Evolutionary conservation across 2,329 filamentous ascomycete species (phyloP).

Genomic region (Aspergillus uvarum): DNA sequence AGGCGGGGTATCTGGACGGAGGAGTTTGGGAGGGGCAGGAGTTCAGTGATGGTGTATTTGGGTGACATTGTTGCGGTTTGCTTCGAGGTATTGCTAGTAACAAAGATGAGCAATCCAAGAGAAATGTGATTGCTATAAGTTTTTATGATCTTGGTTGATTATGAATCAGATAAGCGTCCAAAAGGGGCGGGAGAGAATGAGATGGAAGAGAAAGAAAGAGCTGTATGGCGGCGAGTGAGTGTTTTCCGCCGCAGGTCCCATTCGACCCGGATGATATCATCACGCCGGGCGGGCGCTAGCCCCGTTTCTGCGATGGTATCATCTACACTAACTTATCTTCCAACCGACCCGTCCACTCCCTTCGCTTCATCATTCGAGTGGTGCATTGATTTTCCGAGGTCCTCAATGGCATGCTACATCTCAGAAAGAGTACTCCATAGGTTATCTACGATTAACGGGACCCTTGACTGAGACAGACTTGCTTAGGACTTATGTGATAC

Average conservation of each 20-base stretch:
- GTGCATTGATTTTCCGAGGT: too few relatives aligned
- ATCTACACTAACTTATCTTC: background rate
- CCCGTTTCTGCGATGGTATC: background rate
- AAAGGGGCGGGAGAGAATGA: background rate
- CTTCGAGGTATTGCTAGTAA: too few relatives aligned
- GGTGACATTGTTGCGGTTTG: slow-evolving; percentile 27
- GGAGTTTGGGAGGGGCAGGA: slow-evolving; percentile 52
- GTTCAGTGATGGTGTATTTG: slow-evolving; percentile 48
- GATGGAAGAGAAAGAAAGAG: background rate
- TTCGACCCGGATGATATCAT: background rate
- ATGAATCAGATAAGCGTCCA: background rate
- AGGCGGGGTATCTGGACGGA: slow-evolving; percentile 60
- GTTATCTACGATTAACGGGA: too few relatives aligned
- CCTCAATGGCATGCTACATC: too few relatives aligned
- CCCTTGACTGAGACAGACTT: too few relatives aligned
- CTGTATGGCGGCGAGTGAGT: background rate
- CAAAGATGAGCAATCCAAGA: background rate
- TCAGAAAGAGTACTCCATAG: too few relatives aligned
- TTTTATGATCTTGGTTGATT: background rate
- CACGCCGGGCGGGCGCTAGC: background rate
- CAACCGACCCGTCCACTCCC: background rate
- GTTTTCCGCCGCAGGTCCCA: background rate
- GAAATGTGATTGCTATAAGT: background rate
- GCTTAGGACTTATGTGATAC: too few relatives aligned
- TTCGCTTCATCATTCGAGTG: background rate